Conservation (phyloP, 2,329 filamentous ascomycete genomes). For the Fusarium dimerum region DNA sequence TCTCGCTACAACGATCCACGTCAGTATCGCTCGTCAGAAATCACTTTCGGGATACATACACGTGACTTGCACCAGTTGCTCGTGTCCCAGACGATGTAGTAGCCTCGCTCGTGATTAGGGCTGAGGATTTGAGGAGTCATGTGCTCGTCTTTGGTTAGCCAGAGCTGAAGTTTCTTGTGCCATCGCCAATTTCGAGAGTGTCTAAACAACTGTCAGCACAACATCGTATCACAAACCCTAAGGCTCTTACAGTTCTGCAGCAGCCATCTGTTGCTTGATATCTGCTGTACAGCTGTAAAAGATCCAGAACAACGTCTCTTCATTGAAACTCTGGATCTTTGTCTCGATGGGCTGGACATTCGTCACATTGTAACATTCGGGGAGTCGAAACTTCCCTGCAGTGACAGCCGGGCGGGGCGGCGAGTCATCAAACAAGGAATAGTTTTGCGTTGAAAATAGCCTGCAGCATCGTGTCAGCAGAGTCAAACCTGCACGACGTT, state of each 20-base stretch:
- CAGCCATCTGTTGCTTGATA: slow-evolving; percentile 63
- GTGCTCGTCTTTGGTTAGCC: slow-evolving; percentile 68
- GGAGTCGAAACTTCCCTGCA: slow-evolving; percentile 55
- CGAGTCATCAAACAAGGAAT: slow-evolving; percentile 62
- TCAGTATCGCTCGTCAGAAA: slow-evolving; percentile 17
- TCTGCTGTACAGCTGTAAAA: slow-evolving; percentile 68
- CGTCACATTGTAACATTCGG: slow-evolving; percentile 67
- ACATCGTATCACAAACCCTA: not conserved
- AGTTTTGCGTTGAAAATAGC: slow-evolving; percentile 59
- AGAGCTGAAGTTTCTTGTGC: slow-evolving; percentile 67
- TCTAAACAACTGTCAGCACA: slow-evolving; percentile 37
- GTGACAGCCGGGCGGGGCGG: slow-evolving; percentile 57
- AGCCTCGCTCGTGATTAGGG: slow-evolving; percentile 62
- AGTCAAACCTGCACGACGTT: not conserved
- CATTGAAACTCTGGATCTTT: slow-evolving; percentile 67
- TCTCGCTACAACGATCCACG: slow-evolving; percentile 48
- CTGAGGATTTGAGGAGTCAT: slow-evolving; percentile 63
- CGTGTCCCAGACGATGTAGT: slow-evolving; percentile 67
- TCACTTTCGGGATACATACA: slow-evolving; percentile 43
- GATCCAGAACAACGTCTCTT: slow-evolving; percentile 69
- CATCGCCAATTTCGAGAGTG: slow-evolving; percentile 67
- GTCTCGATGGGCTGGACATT: slow-evolving; percentile 66
- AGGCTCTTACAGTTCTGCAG: slow-evolving; percentile 58
- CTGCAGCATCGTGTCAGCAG: slow-evolving; percentile 37
- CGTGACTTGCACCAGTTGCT: slow-evolving; percentile 63